phyloP scores from a whole-genome alignment of 768 basidiomycete genomes.

The Tricholoma sp. region DNA sequence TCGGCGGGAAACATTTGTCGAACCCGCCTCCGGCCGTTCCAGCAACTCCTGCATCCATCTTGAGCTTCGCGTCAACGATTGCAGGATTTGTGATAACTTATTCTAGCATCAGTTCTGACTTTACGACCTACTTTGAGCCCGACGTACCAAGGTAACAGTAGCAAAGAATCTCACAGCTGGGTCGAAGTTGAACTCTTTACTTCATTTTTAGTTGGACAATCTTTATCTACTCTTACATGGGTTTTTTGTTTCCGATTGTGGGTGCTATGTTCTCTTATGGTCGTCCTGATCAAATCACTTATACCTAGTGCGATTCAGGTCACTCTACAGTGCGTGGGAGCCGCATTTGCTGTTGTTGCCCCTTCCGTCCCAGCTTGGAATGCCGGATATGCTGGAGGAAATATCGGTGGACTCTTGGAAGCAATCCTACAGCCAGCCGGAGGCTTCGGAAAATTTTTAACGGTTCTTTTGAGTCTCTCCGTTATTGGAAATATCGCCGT shows the following conservation, averaged over 20 bases:
- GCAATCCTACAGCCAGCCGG: slow-evolving; percentile 69
- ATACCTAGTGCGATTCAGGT: slow-evolving; percentile 26
- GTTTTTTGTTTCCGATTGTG: slow-evolving; percentile 58
- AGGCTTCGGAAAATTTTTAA: slow-evolving; percentile 75
- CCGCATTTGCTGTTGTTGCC: slow-evolving; percentile 57
- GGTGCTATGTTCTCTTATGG: slow-evolving; percentile 2
- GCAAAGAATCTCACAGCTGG: background rate
- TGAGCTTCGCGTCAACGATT: slow-evolving; percentile 65
- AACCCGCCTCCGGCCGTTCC: slow-evolving; percentile 44
- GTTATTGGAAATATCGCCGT: slow-evolving; percentile 80
- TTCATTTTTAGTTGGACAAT: slow-evolving; percentile 47
- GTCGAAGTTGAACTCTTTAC: background rate
- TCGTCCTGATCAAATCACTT: background rate
- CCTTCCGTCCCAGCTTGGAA: slow-evolving; percentile 58
- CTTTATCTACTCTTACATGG: slow-evolving; percentile 65
- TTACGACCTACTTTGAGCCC: slow-evolving; percentile 64
- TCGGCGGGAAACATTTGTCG: slow-evolving; percentile 67
- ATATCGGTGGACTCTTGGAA: slow-evolving; percentile 67
- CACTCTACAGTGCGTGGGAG: slow-evolving; percentile 45
- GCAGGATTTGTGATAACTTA: slow-evolving; percentile 73
- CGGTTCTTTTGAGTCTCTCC: slow-evolving; percentile 74
- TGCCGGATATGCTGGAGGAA: slow-evolving; percentile 46
- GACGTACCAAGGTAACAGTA: slow-evolving; percentile 48
- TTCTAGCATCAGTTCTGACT: slow-evolving; percentile 62
- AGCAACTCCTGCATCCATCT: slow-evolving; percentile 46